phyloP scores from a whole-genome alignment of 148 eudicot species.

The Persicaria maculosa region DNA sequence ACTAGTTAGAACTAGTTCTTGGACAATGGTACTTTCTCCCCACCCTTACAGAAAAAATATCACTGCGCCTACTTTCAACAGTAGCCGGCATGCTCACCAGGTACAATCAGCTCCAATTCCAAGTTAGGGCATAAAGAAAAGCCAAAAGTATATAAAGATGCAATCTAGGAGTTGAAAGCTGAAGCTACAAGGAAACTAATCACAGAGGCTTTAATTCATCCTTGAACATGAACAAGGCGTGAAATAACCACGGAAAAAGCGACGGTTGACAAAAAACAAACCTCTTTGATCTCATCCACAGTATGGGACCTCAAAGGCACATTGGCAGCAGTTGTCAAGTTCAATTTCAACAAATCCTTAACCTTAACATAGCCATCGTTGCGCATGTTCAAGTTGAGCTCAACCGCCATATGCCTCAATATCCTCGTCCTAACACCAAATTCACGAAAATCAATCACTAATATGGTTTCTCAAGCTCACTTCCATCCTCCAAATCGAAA shows the following conservation, averaged over 20 bases:
- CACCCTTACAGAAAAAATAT: too few species aligned
- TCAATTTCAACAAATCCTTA: slow-evolving; percentile 57
- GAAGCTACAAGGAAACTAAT: neutral
- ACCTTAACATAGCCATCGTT: slow-evolving; percentile 87
- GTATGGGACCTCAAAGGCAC: slow-evolving; percentile 65
- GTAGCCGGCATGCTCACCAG: too few species aligned
- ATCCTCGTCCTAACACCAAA: slow-evolving; percentile 48
- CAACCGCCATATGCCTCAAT: slow-evolving; percentile 78
- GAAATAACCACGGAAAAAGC: neutral
- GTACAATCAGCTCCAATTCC: neutral
- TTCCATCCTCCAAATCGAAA: neutral
- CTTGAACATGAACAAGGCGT: too few species aligned
- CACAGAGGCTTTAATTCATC: neutral
- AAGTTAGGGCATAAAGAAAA: neutral
- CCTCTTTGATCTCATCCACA: slow-evolving; percentile 88
- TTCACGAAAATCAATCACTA: neutral
- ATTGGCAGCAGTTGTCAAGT: slow-evolving; percentile 61
- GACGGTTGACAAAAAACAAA: slow-evolving; percentile 22
- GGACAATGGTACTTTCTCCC: neutral
- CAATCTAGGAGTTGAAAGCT: too few species aligned
- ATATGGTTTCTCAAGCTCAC: neutral
- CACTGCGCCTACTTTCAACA: too few species aligned
- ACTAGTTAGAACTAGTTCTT: neutral
- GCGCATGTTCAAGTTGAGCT: slow-evolving; percentile 73
- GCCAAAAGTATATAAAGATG: neutral